phyloP scores from a whole-genome alignment of 2,329 filamentous ascomycete genomes.

The Fusarium nisikadoi region DNA sequence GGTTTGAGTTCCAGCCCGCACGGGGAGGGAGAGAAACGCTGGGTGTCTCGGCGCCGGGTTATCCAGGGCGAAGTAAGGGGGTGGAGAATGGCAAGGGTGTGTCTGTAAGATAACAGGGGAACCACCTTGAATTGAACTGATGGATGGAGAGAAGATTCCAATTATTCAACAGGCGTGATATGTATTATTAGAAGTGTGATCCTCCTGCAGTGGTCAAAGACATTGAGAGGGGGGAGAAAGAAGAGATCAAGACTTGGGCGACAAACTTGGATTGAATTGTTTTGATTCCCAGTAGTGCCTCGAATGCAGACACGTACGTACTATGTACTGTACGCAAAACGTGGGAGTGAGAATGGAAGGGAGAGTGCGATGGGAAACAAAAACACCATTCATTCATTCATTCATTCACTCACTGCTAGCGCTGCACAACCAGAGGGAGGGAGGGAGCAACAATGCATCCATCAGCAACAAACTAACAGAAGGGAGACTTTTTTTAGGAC shows the following conservation, averaged over 20 bases:
- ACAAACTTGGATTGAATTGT: neutral
- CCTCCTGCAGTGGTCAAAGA: neutral
- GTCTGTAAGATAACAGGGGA: slow-evolving; percentile 31
- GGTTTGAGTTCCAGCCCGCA: slow-evolving; percentile 36
- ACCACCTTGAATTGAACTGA: slow-evolving; percentile 26
- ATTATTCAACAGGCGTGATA: neutral
- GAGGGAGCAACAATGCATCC: slow-evolving; percentile 34
- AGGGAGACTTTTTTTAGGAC: slow-evolving; percentile 7
- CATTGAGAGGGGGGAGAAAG: neutral
- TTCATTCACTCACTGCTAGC: neutral
- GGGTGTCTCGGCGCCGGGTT: slow-evolving; percentile 43
- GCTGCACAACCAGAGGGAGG: neutral
- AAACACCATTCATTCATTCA: neutral
- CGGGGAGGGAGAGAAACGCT: slow-evolving; percentile 40
- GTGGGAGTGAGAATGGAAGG: slow-evolving; percentile 20
- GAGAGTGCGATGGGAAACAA: slow-evolving; percentile 11
- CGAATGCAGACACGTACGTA: neutral
- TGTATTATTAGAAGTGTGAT: neutral
- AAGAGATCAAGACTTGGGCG: neutral
- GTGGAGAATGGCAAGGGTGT: slow-evolving; percentile 21
- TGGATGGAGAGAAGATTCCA: slow-evolving; percentile 27
- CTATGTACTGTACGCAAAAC: slow-evolving; percentile 22
- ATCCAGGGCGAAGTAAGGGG: slow-evolving; percentile 36
- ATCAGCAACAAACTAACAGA: slow-evolving; percentile 10
- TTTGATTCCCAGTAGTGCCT: neutral